phyloP scores from a whole-genome alignment of 1,139 yeast genomes.

The Taphrina deformans region DNA sequence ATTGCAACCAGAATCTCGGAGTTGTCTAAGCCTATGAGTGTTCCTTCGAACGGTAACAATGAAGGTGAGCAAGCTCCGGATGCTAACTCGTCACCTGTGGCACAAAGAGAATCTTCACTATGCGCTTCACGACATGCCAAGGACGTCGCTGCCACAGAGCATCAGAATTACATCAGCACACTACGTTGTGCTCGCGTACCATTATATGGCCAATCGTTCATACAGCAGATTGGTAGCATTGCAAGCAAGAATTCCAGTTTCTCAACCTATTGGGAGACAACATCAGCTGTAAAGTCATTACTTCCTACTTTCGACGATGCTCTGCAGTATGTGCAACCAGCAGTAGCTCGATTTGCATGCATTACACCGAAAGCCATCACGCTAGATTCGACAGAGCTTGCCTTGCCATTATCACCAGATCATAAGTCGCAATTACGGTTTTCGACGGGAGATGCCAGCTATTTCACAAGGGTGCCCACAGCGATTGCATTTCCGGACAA shows the following conservation, averaged over 20 bases:
- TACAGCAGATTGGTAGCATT: neutral
- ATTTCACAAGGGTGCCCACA: conserved; percentile 77
- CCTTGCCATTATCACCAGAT: neutral
- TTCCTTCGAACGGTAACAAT: neutral
- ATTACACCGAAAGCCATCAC: conserved; percentile 86
- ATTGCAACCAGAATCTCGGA: neutral
- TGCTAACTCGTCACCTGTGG: neutral
- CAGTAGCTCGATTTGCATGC: conserved; percentile 75
- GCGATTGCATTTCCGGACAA: conserved; percentile 97
- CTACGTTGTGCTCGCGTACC: conserved; percentile 1
- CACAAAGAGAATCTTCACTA: neutral
- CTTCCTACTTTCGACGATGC: conserved; percentile 14
- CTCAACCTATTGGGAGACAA: neutral
- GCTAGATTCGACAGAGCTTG: conserved; percentile 51
- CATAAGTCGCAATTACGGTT: conserved; percentile 33
- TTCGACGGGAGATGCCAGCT: conserved; percentile 64
- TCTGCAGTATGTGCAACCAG: conserved; percentile 37
- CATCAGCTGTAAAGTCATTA: neutral
- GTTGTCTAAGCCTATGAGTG: neutral
- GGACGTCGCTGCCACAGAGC: neutral
- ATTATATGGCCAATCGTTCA: neutral
- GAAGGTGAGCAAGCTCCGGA: neutral
- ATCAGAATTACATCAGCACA: neutral
- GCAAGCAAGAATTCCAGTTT: neutral
- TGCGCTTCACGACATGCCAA: neutral